Evolutionary conservation across 495 filamentous ascomycete genomes (phyloP).

Genomic region (Penicillium bovifimosum): DNA sequence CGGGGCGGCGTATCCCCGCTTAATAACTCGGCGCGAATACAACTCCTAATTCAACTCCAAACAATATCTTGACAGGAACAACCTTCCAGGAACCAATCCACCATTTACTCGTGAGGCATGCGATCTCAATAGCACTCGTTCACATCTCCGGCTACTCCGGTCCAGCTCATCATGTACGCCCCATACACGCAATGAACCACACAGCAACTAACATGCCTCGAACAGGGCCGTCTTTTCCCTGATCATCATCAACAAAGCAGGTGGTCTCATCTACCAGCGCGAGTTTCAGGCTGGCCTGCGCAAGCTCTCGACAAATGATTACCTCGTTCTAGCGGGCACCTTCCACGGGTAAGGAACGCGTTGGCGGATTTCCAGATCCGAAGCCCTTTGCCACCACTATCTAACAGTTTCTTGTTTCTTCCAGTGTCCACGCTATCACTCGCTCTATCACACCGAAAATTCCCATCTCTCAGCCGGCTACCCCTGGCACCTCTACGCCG

Average conservation of each 20-base stretch:
- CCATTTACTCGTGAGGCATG: not conserved
- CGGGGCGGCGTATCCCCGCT: too few species aligned
- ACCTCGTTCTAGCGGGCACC: slow-evolving; percentile 93
- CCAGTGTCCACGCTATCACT: slow-evolving; percentile 81
- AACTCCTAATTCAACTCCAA: too few species aligned
- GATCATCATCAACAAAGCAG: slow-evolving; percentile 97
- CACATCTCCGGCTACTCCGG: slow-evolving; percentile 10
- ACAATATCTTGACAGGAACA: too few species aligned
- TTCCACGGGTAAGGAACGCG: slow-evolving; percentile 71
- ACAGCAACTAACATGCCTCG: slow-evolving; percentile 14
- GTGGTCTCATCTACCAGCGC: slow-evolving; percentile 90
- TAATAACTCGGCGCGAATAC: too few species aligned
- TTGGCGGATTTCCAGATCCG: not conserved
- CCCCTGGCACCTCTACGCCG: slow-evolving; percentile 26
- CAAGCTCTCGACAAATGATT: slow-evolving; percentile 89
- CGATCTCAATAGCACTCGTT: slow-evolving; percentile 2
- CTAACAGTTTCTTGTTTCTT: not conserved
- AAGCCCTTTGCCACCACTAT: not conserved
- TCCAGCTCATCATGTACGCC: slow-evolving; percentile 18
- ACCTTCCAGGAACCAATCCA: not conserved
- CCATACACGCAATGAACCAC: not conserved
- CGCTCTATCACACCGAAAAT: slow-evolving; percentile 64
- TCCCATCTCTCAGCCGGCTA: slow-evolving; percentile 28
- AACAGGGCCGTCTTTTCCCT: slow-evolving; percentile 85
- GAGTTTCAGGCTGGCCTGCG: slow-evolving; percentile 79